Evolutionary conservation across 1,284 basidiomycete genomes (phyloP).

Genomic region (Grifola frondosa): DNA sequence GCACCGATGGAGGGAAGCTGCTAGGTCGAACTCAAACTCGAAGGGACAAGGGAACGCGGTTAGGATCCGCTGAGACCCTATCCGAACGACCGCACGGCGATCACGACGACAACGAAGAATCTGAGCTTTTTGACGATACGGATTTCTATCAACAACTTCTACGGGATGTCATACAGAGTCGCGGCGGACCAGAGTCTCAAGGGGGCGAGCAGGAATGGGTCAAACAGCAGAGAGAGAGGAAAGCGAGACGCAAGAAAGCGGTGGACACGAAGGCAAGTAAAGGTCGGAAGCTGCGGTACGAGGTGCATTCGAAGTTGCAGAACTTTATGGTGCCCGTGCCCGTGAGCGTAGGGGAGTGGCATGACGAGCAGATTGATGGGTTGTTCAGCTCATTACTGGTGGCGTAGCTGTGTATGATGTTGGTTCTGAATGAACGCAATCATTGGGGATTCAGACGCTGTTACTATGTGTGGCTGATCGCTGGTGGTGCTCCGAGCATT

Average conservation of each 20-base stretch:
- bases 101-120: slow-evolving; percentile 31
- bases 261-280: slow-evolving; percentile 95
- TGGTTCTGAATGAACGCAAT: too few species aligned
- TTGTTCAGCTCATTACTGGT: slow-evolving; percentile 78
- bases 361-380: slow-evolving; percentile 92
- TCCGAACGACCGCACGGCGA: slow-evolving; percentile 4
- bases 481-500: too few species aligned
- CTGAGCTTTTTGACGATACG: slow-evolving; percentile 81
- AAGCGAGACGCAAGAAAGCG: slow-evolving; percentile 64
- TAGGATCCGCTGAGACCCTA: slow-evolving; percentile 34
- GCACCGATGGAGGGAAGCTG: slow-evolving; percentile 51
- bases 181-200: slow-evolving; percentile 43
- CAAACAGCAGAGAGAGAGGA: slow-evolving; percentile 63
- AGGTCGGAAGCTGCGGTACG: slow-evolving; percentile 69
- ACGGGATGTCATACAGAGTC: slow-evolving; percentile 82
- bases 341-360: slow-evolving; percentile 63
- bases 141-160: slow-evolving; percentile 90
- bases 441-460: too few species aligned
- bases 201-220: slow-evolving; percentile 57
- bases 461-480: too few species aligned
- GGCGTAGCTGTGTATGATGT: too few species aligned
- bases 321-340: slow-evolving; percentile 93
- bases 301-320: slow-evolving; percentile 90
- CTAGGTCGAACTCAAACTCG: slow-evolving; percentile 56
- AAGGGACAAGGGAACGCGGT: slow-evolving; percentile 44